Conservation (phyloP, 129 eudicot species). For the Logfia minima region DNA sequence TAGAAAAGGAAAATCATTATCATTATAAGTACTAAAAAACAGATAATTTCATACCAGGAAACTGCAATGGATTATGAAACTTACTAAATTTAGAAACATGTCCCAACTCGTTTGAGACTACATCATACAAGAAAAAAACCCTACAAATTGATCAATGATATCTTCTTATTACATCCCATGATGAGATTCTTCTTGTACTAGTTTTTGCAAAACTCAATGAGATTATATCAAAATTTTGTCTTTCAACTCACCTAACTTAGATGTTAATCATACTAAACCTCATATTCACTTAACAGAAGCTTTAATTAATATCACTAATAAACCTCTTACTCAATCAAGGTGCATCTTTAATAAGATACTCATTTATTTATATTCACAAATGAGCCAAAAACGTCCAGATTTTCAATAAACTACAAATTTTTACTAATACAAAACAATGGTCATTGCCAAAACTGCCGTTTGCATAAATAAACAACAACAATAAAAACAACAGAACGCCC, state of each 20-base stretch:
- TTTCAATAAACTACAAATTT: slow-evolving; percentile 2
- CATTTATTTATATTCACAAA: not conserved
- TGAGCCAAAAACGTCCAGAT: not conserved
- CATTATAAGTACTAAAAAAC: not conserved
- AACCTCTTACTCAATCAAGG: not conserved
- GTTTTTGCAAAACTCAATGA: not conserved
- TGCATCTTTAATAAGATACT: not conserved
- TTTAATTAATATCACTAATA: not conserved
- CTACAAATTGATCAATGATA: slow-evolving; percentile 6
- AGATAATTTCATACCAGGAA: slow-evolving; percentile 8
- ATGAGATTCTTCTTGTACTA: too few species aligned
- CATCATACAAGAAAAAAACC: slow-evolving; percentile 1
- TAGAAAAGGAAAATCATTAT: slow-evolving; percentile 11
- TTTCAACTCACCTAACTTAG: not conserved
- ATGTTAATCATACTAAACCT: not conserved
- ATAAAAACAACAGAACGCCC: slow-evolving; percentile 13
- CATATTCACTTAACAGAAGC: not conserved
- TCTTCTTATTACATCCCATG: not conserved
- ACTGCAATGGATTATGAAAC: not conserved
- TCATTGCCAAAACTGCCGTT: slow-evolving; percentile 36
- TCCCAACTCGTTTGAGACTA: not conserved
- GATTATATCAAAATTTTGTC: not conserved
- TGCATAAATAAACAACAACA: slow-evolving; percentile 15
- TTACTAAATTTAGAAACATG: not conserved
- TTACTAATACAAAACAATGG: not conserved